A percentile compares a stretch with the other conserved stretches of the same genome.
Conservation (phyloP, 352 stramenopile genomes). For the Phytopythium litorale region DNA sequence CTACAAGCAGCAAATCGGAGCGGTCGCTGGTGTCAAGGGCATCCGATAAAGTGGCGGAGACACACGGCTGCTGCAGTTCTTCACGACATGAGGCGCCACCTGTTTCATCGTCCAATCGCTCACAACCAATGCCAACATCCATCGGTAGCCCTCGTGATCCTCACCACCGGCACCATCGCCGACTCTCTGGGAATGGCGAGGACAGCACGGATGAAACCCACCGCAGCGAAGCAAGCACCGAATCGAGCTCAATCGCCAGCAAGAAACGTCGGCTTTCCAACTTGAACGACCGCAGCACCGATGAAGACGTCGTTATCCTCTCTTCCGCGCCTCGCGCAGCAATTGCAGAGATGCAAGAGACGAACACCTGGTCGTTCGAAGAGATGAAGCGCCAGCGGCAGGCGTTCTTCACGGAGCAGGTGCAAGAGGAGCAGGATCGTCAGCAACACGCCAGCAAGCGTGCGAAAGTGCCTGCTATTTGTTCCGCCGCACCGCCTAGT, state of each 20-base stretch:
- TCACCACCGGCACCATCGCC: not conserved
- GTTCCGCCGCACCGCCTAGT: constrained; percentile 22
- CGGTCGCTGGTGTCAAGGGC: not conserved
- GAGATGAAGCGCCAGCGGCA: constrained; percentile 36
- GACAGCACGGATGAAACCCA: not conserved
- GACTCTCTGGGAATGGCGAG: not conserved
- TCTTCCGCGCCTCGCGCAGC: not conserved
- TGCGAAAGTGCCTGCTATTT: constrained; percentile 32
- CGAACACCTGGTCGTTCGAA: constrained; percentile 31
- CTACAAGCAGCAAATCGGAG: not conserved
- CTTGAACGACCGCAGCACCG: not conserved
- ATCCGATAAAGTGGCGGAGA: not conserved
- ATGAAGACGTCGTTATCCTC: not conserved
- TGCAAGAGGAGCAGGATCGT: constrained; percentile 25
- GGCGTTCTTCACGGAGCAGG: constrained; percentile 41
- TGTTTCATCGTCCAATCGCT: not conserved
- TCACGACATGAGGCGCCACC: not conserved
- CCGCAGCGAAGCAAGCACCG: not conserved
- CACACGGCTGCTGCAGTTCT: not conserved
- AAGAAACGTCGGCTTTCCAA: constrained; percentile 4
- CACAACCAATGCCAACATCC: not conserved
- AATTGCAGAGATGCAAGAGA: not conserved
- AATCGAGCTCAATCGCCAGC: not conserved
- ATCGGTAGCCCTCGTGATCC: not conserved
- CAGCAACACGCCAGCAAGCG: constrained; percentile 15